Evolutionary conservation across 495 filamentous ascomycete species (phyloP).

Genomic region (Penicillium roqueforti): DNA sequence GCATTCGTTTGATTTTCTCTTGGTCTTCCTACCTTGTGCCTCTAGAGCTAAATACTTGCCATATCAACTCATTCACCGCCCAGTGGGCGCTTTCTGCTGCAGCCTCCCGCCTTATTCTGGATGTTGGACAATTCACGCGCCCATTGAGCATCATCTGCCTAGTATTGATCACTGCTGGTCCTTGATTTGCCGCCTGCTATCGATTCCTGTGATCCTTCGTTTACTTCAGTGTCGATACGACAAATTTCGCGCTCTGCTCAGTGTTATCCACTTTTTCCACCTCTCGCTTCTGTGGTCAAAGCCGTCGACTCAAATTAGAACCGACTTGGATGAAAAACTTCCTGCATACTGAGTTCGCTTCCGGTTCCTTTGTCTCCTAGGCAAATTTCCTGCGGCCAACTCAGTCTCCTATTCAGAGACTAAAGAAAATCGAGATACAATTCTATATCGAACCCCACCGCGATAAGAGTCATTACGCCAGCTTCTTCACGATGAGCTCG

Average conservation of each 20-base stretch:
- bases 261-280: constrained; percentile 14
- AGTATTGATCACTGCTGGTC: background rate
- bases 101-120: constrained; percentile 2
- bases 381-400: background rate
- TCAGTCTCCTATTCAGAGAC: background rate
- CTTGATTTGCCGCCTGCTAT: constrained; percentile 2
- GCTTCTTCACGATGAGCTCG: constrained; percentile 33
- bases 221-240: background rate
- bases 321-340: constrained; percentile 10
- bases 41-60: background rate
- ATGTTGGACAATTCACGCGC: constrained; percentile 12
- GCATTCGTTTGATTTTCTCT: background rate
- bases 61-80: constrained; percentile 3
- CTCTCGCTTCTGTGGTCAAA: constrained; percentile 10
- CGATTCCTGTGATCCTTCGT: background rate
- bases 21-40: background rate
- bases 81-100: constrained; percentile 7
- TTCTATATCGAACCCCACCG: background rate
- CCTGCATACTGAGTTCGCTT: constrained; percentile 1
- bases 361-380: background rate
- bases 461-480: constrained; percentile 13
- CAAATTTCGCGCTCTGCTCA: background rate
- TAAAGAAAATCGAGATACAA: background rate
- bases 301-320: constrained; percentile 13
- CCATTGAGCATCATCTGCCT: constrained; percentile 4